Evolutionary conservation across 306 rosid genomes (phyloP).

Genomic region (Astragalus glycyphyllos): DNA sequence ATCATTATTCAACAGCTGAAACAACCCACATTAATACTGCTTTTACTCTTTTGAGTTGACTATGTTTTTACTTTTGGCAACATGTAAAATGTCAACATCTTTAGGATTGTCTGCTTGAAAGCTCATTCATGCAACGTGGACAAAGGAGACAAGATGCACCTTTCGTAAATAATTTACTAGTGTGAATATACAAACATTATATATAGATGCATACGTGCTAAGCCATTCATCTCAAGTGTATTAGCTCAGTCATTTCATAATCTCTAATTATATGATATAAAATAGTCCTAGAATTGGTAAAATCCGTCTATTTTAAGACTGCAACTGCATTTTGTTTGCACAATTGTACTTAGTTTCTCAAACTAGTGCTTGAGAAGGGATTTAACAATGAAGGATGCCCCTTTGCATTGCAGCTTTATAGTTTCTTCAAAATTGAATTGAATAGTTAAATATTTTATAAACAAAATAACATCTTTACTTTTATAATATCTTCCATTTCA

Average conservation of each 20-base stretch:
- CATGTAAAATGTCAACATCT: background rate
- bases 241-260: background rate
- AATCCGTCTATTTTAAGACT: constrained; percentile 1
- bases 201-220: background rate
- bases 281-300: background rate
- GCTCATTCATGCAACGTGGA: background rate
- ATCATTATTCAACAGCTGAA: background rate
- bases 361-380: background rate
- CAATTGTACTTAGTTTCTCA: background rate
- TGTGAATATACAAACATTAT: too few species aligned
- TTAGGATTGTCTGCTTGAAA: constrained; percentile 5
- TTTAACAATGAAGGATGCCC: background rate
- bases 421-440: background rate
- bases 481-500: too few species aligned
- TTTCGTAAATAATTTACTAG: too few species aligned
- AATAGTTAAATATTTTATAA: background rate
- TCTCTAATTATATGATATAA: background rate
- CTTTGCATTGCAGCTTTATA: constrained; percentile 13
- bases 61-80: background rate
- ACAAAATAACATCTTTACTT: background rate
- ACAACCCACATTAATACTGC: background rate
- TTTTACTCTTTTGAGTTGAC: background rate
- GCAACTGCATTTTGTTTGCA: constrained; percentile 16
- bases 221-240: constrained; percentile 11
- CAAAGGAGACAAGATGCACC: constrained; percentile 1